Conservation (phyloP, 192 early-diverging fungal species). For the Chytriomyces sp. region DNA sequence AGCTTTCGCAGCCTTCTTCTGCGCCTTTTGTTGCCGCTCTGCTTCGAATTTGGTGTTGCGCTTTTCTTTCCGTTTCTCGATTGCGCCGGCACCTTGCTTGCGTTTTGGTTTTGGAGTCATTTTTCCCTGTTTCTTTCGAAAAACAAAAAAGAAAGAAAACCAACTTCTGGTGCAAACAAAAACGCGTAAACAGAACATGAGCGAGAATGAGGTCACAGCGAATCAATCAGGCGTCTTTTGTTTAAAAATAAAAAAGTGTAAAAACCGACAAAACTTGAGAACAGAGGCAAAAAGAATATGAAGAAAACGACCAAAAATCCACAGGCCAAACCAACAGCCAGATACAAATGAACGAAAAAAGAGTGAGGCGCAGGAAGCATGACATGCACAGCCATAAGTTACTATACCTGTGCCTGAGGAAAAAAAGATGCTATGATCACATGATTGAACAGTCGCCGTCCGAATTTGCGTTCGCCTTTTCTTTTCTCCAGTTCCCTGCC, state of each 20-base stretch:
- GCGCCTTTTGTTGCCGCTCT: not conserved
- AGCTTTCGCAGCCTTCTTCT: not conserved
- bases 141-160: conserved; percentile 1
- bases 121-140: not conserved
- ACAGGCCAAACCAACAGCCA: not conserved
- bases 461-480: conserved; percentile 21
- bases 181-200: not conserved
- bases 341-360: not conserved
- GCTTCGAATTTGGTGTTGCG: not conserved
- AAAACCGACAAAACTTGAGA: not conserved
- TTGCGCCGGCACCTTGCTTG: not conserved
- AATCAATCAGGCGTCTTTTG: not conserved
- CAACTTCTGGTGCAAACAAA: not conserved
- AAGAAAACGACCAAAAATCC: not conserved
- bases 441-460: conserved; percentile 36
- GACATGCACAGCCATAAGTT: too few relatives aligned
- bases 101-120: not conserved
- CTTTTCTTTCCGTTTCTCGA: not conserved
- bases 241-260: not conserved
- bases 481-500: conserved; percentile 36
- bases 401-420: too few relatives aligned
- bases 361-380: not conserved
- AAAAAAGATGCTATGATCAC: not conserved
- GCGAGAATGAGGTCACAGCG: not conserved
- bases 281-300: not conserved